A percentile compares a stretch with the other conserved stretches of the same genome.
Evolutionary conservation across 495 filamentous ascomycete genomes (phyloP).

Genomic region (Amphirosellinia nigrospora): DNA sequence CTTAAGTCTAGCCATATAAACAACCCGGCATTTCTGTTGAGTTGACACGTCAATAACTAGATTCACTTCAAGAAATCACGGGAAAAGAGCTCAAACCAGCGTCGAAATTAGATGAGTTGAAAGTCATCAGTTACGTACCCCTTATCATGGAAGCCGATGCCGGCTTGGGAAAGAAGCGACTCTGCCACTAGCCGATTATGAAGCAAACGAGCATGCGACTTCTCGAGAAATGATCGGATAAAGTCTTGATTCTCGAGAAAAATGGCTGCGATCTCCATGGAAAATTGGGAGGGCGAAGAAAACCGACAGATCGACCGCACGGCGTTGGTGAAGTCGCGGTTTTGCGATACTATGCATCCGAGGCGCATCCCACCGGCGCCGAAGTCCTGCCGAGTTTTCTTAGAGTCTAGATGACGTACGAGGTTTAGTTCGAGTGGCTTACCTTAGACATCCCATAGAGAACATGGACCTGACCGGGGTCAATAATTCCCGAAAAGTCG

Average conservation of each 20-base stretch:
- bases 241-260: slow-evolving; percentile 58
- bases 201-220: slow-evolving; percentile 47
- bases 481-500: slow-evolving; percentile 54
- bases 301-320: slow-evolving; percentile 49
- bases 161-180: slow-evolving; percentile 43
- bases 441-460: slow-evolving; percentile 66
- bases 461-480: slow-evolving; percentile 59
- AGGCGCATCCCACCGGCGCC: slow-evolving; percentile 62
- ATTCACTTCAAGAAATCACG: background rate
- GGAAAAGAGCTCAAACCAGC: background rate
- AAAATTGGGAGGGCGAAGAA: slow-evolving; percentile 50
- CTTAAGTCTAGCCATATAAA: slow-evolving; percentile 66
- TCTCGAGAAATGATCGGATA: slow-evolving; percentile 50
- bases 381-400: slow-evolving; percentile 53
- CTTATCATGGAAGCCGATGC: slow-evolving; percentile 46
- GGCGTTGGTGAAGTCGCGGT: slow-evolving; percentile 49
- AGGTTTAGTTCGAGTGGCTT: background rate
- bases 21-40: slow-evolving; percentile 58
- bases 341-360: slow-evolving; percentile 60
- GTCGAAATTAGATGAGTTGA: background rate
- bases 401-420: background rate
- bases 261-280: slow-evolving; percentile 50
- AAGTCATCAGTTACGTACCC: slow-evolving; percentile 24
- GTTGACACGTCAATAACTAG: background rate
- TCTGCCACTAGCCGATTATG: slow-evolving; percentile 45